phyloP scores from a whole-genome alignment of 1,284 basidiomycete genomes.

The Puccinia horiana region DNA sequence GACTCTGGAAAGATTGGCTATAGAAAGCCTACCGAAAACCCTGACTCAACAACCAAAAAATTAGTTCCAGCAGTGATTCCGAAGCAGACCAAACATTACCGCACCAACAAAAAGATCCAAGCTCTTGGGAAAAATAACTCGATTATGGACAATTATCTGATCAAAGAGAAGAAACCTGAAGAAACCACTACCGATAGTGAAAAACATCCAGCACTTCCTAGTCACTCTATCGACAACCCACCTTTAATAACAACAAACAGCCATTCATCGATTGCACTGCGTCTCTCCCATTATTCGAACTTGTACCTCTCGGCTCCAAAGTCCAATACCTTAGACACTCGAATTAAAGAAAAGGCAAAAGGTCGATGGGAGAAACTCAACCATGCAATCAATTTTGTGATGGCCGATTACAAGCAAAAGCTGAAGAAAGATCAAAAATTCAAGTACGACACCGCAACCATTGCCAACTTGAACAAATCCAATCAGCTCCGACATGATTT shows the following conservation, averaged over 20 bases:
- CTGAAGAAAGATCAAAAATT: background rate
- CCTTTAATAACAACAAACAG: background rate
- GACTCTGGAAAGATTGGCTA: background rate
- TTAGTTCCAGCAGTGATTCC: background rate
- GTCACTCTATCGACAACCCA: background rate
- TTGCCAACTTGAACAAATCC: background rate
- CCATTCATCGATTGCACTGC: background rate
- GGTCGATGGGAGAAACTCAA: background rate
- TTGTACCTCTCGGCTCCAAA: background rate
- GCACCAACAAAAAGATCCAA: background rate
- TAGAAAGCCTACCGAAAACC: background rate
- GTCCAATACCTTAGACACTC: background rate
- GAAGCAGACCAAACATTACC: background rate
- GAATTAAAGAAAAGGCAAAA: background rate
- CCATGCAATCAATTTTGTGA: background rate
- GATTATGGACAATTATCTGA: background rate
- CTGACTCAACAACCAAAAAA: background rate
- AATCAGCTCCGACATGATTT: background rate
- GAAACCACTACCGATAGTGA: background rate
- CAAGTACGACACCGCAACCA: background rate
- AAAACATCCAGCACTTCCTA: background rate
- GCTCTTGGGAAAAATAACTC: conserved; percentile 4
- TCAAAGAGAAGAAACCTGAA: background rate
- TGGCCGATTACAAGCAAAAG: background rate
- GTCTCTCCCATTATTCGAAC: background rate